Evolutionary conservation across 164 flowering plant genomes (phyloP).

Genomic region (Stephania cephalantha): DNA sequence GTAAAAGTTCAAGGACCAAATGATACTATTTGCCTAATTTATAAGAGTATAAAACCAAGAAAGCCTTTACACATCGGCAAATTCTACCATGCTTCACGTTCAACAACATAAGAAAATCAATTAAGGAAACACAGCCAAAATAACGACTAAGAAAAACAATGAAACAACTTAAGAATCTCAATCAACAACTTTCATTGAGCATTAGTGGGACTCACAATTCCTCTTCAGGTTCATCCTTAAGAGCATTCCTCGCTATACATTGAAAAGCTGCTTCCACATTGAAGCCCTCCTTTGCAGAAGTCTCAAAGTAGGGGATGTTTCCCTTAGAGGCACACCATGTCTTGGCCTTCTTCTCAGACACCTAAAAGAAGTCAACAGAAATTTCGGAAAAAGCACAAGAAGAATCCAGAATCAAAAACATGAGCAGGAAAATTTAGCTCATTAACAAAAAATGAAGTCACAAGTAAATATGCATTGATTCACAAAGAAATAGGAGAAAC

Average conservation of each 20-base stretch:
- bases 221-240: slow-evolving; percentile 83
- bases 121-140: neutral
- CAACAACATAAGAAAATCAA: no score
- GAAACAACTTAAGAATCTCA: neutral
- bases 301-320: slow-evolving; percentile 87
- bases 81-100: no score
- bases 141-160: neutral
- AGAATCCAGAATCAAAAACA: neutral
- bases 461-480: neutral
- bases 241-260: slow-evolving; percentile 80
- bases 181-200: neutral
- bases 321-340: slow-evolving; percentile 97
- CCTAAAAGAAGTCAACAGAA: slow-evolving; percentile 31
- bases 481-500: neutral
- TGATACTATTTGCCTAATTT: neutral
- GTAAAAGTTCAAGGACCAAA: no score
- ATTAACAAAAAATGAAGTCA: neutral
- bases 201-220: slow-evolving; percentile 51
- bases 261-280: slow-evolving; percentile 89
- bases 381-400: neutral
- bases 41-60: neutral
- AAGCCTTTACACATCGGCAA: neutral
- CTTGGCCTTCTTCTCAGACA: slow-evolving; percentile 87
- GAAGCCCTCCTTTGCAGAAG: slow-evolving; percentile 91
- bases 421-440: neutral